A percentile compares a stretch with the other conserved stretches of the same genome.
phyloP scores from a whole-genome alignment of 306 rosid species.

The Styphnolobium japonicum region DNA sequence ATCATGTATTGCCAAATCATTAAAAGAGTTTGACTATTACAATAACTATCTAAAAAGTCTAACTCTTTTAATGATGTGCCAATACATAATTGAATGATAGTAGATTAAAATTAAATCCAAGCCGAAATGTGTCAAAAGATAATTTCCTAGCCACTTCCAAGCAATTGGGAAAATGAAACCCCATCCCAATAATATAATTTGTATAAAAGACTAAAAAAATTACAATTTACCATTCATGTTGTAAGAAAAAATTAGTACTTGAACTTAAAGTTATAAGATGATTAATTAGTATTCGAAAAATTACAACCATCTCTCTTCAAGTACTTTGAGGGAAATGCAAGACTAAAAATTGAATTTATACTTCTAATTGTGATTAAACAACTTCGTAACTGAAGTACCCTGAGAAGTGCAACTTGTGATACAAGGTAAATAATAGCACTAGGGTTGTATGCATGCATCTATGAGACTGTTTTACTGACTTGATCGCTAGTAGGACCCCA shows the following conservation, averaged over 20 bases:
- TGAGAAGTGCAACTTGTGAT: conserved; percentile 2
- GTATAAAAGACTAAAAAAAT: too few species aligned
- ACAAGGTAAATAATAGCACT: not conserved
- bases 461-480: conserved; percentile 19
- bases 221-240: not conserved
- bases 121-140: not conserved
- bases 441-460: conserved; percentile 39
- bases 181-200: not conserved
- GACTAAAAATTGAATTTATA: not conserved
- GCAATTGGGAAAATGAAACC: not conserved
- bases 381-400: not conserved
- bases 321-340: not conserved
- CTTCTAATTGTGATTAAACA: conserved; percentile 10
- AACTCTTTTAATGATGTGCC: too few species aligned
- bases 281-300: not conserved
- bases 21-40: too few species aligned
- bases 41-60: too few species aligned
- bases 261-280: not conserved
- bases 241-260: not conserved
- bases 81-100: too few species aligned
- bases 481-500: conserved; percentile 38
- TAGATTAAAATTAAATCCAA: too few species aligned
- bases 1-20: too few species aligned
- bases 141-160: not conserved
- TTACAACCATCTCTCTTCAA: not conserved